phyloP scores from a whole-genome alignment of 2,329 filamentous ascomycete species.

The Tolypocladium endophyticum region DNA sequence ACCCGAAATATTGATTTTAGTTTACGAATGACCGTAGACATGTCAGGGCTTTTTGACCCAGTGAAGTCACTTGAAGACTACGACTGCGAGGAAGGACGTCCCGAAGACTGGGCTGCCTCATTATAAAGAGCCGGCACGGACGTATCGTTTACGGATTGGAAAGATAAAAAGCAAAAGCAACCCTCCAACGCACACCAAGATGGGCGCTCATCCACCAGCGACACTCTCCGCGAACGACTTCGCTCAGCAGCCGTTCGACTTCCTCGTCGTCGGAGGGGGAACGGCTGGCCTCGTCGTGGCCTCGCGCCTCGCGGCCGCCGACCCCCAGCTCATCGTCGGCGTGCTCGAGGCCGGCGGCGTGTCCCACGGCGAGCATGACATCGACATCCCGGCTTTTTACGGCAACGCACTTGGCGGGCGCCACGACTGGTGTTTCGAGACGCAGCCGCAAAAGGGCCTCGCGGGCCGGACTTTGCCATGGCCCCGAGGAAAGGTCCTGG shows the following conservation, averaged over 20 bases:
- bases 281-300: conserved; percentile 43
- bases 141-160: background rate
- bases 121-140: background rate
- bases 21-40: too few relatives aligned
- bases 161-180: too few relatives aligned
- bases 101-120: background rate
- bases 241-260: conserved; percentile 15
- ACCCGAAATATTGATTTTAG: background rate
- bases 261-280: conserved; percentile 40
- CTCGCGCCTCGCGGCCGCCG: conserved; percentile 33
- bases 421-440: conserved; percentile 31
- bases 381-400: conserved; percentile 28
- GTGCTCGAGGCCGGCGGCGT: conserved; percentile 22
- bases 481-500: conserved; percentile 40
- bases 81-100: too few relatives aligned
- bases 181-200: background rate
- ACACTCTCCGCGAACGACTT: conserved; percentile 11
- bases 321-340: conserved; percentile 14
- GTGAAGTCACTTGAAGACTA: background rate
- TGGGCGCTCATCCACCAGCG: background rate
- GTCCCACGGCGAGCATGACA: conserved; percentile 13
- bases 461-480: conserved; percentile 27
- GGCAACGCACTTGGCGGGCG: conserved; percentile 23
- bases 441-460: conserved; percentile 24
- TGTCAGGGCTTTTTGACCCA: background rate